Percentiles rank a stretch among this genome's conserved stretches.
These are phyloP conservation scores for Cadophora sp. DNA, from an alignment of 2,329 filamentous ascomycete genomes.

Conservation along the genomic window DNA sequence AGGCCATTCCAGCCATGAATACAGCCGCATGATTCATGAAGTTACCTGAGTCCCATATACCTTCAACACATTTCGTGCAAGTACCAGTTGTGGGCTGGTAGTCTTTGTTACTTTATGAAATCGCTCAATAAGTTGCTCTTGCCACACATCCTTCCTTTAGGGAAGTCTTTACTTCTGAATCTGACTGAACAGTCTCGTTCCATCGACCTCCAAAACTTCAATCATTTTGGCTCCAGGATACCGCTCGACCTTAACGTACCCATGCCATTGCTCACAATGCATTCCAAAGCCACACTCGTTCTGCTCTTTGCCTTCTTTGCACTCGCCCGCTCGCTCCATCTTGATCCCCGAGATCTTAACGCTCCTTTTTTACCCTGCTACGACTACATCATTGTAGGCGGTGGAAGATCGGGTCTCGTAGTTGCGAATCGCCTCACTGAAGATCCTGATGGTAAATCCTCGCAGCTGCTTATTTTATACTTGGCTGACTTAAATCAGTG, in stretches of 20 bases:
- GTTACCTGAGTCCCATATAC: no score
- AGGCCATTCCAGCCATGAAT: background rate
- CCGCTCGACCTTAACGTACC: background rate
- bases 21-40: no score
- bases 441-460: conserved; percentile 33
- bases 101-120: background rate
- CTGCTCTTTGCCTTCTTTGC: conserved; percentile 17
- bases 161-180: background rate
- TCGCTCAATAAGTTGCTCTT: background rate
- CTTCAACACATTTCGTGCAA: no score
- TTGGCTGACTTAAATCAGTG: conserved; percentile 29
- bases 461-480: background rate
- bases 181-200: background rate
- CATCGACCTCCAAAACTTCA: background rate
- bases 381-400: conserved; percentile 53
- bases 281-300: background rate
- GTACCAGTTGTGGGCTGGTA: background rate
- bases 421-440: conserved; percentile 53
- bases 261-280: conserved; percentile 7
- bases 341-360: conserved; percentile 34
- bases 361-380: conserved; percentile 40
- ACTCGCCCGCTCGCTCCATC: conserved; percentile 24
- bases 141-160: background rate
- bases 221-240: background rate
- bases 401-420: conserved; percentile 54